Base-by-base conservation (phyloP, 371 early-diverging fungal species). In the Sporodiniella umbellata region DNA sequence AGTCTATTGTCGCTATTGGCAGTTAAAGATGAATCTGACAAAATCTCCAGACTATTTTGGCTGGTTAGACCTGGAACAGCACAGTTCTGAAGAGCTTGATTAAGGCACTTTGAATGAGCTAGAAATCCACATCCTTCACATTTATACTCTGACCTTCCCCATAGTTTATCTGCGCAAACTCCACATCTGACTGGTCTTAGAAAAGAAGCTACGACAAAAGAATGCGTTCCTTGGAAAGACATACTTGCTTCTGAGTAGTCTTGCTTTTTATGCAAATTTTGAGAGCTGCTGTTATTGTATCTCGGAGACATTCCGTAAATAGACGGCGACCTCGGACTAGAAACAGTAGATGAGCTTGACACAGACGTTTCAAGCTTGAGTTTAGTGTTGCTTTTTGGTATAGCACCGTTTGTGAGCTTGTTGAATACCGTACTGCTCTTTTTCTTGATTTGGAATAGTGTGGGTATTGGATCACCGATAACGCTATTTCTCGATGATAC, bases 91-190 rank as follows among this genome's bases (percentile, higher is more conserved):
- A 73, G 64, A 2, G 68, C 62, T 22, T 71, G 54, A 22, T 40
- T 47, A 0, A 71, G 33, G 48, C 77, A 77, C 25, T 60, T 55
- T 8, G 59, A 38, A 38, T 72, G 73, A 31, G 54, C 44, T 5
- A 56, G 43, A n/a, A 51, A 64, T 12, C 66, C 64, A 55, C 73
- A 72, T 3, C 78, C 66, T 28, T 82, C 80, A 69, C 96, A 96
- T 7, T 83, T 67, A 48, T 86, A 64, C 48, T 91, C 92, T n/a
- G 82, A 83, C 2, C 85, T 64, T 14, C 91, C 89, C 90, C 94
- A 90, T 42, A 95, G 77, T 48, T 90, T 89, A 33, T 95, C 95
- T 19, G 75, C 71, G 51, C 96, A 95, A 30, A 71, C 73, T 45
- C 91, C 92, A 54, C 96, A 94, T 19, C 86, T 86, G 21, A 80